Base-by-base conservation (phyloP, 2,329 filamentous ascomycete genomes). In the Penicillium glabrum region DNA sequence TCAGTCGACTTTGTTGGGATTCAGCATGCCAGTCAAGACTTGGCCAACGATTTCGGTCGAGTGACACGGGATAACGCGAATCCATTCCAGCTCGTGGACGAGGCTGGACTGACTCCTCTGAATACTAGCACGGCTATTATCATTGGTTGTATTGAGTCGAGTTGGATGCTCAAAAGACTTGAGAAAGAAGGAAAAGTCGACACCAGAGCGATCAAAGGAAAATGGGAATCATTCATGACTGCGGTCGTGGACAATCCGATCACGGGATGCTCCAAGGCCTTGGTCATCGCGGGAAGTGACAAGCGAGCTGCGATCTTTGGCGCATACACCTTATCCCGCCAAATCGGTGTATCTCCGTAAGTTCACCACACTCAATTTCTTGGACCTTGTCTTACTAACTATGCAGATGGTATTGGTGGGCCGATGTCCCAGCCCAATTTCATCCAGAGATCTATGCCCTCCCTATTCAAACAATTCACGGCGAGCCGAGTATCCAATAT, bases 201-300 rank as follows among this genome's bases (percentile, higher is more conserved):
- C 56, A 80, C 84, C 1, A 80, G 79, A 3, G 73, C 75, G 0
- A 82, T 88, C 27, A 67, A 82, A 51, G 87, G 85, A 1, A 79
- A 86, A 61, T 91, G 88, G 89, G 89, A 92, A 68, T 82, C 87
- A 0, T 91, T 88, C 66, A 76, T 82, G 23, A 87, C 82, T 41
- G 75, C 81, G 43, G 66, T 90, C 4, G 79, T 90, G 1, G 71
- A 81, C 16, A 75, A 80, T 27, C 87, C 87, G 0, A 69, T 86
- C 13, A 77, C 80, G 2, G 85, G 83, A 21, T 81, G 84, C 24
- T 67, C 79, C 0, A 77, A 78, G 57, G 87, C 87, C 1, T 76
- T 90, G 19, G 83, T 90, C 1, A 86, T 91, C 69, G 86, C 83
- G 31, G 88, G 86, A 11, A 87, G 83, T 66, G 87, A 90, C 68